Base-by-base conservation (phyloP, 352 stramenopile genomes). In the Globisporangium cederbergense region DNA sequence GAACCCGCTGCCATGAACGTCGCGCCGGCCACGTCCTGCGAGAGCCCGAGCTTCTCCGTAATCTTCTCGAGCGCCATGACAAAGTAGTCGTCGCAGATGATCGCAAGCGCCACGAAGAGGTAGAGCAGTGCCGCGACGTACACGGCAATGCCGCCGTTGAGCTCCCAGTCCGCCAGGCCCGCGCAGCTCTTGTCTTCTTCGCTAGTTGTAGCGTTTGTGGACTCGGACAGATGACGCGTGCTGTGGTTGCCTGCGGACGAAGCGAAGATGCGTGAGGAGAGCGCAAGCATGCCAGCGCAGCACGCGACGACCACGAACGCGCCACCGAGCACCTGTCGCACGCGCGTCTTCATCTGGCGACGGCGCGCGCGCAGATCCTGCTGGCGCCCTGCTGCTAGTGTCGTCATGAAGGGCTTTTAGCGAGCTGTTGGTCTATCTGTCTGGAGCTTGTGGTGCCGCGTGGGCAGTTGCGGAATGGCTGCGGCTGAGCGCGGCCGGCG, bases 51-150 rank as follows among this genome's bases (percentile, higher is more conserved):
- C 3, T 61, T 63, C n/a, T 88, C 82, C 3, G 83, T 84, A 57
- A 96, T 85, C 51, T 78, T 80, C 65, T 96, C 88, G 20, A 96
- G 74, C 36, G 88, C 60, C 13, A 84, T 79, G 36, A 93, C 86
- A 36, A 96, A 90, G 72, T 95, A 96, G 71, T 96, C 89, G 70
- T 96, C 89, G 59, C 79, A 92, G 43, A 96, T 89, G 73, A 96
- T 89, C 50, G 89, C 89, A 50, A 96, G 84, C 47, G 83, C 83
- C 34, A 96, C 76, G 67, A 96, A 96, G 54, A 88, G 73, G 64
- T 91, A 92, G 40, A 90, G 70, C 43, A 94, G 73, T 18, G 68
- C 68, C 28, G 76, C 67, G 34, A 91, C 69, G 67, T 95, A 89
- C 25, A 89, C 49, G 28, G 79, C 69, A 40, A 93, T 78, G 52